Base-by-base conservation (phyloP, 2,329 filamentous ascomycete genomes). In the Fusarium redolens region DNA sequence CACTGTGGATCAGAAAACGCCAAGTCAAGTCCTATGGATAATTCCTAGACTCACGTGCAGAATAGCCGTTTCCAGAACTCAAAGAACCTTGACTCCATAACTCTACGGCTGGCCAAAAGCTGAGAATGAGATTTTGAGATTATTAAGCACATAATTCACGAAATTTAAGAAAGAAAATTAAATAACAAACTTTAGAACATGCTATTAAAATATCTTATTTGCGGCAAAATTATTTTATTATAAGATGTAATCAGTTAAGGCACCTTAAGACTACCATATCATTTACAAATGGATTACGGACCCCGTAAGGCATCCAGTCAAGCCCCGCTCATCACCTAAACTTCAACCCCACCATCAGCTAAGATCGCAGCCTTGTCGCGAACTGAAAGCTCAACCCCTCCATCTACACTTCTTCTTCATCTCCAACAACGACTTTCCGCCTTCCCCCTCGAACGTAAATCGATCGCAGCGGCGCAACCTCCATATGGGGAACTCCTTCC, bases 361-460 rank as follows among this genome's bases (percentile, higher is more conserved):
- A 73, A 75, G 65, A 75, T 77, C 73, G 61, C 61, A 77, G 75
- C 75, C 75, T 77, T 65, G 75, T 77, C 75, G 75, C 73, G 59
- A 73, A 67, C 69, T 64, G 69, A 73, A 65, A 77, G 75, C 66
- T 74, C 71, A 73, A 77, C 75, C 75, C 75, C 75, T 77, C 75
- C 75, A 76, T 74, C 75, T 51, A 44, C 57, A 63, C 57, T 63
- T 63, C 66, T 57, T 37, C 61, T 66, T 69, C 50, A 48, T 51
- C 47, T 56, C 44, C 17, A 14, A 66, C 54, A 35, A 47, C 63
- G n/a, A 65, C 47, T 50, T 35, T 33, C 30, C 37, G 22, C n/a
- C 55, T 37, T 35, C 56, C 61, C 45, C 37, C 66, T 54, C 54
- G 45, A 54, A 54, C 41, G 51, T 55, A 54, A 48, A 43, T 69